Conservation (phyloP, 257 asterid genomes). For the Asclepias syriaca region DNA sequence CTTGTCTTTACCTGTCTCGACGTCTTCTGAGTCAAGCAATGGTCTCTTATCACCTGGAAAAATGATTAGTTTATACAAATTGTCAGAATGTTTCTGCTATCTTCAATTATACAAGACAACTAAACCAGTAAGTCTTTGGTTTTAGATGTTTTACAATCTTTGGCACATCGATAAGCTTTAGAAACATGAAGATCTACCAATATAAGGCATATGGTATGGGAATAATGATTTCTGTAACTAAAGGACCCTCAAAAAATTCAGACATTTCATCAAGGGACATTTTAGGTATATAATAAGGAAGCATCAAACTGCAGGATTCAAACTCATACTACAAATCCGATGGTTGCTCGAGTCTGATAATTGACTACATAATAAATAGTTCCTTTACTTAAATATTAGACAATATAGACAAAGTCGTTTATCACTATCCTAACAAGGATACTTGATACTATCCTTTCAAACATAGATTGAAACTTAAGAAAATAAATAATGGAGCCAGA, state of each 20-base stretch:
- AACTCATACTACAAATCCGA: background rate
- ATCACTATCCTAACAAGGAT: background rate
- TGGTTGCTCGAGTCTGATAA: background rate
- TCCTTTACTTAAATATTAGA: background rate
- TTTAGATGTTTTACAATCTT: background rate
- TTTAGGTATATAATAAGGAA: background rate
- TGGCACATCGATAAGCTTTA: background rate
- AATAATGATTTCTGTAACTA: background rate
- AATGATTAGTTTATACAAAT: background rate
- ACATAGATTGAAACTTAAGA: background rate
- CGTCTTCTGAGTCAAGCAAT: conserved; percentile 58
- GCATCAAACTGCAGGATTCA: background rate
- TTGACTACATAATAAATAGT: background rate
- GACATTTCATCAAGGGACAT: background rate
- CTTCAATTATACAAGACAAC: background rate
- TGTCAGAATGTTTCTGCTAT: background rate
- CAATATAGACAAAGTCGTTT: background rate
- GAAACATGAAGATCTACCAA: background rate
- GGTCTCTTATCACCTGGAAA: conserved; percentile 57
- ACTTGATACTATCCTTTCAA: background rate
- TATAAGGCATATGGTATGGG: background rate
- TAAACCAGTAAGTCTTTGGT: background rate
- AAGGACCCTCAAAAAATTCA: background rate
- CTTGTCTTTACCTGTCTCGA: conserved; percentile 66
- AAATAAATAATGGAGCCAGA: background rate